phyloP scores from a whole-genome alignment of 257 asterid species.

The Solanum okadae region DNA sequence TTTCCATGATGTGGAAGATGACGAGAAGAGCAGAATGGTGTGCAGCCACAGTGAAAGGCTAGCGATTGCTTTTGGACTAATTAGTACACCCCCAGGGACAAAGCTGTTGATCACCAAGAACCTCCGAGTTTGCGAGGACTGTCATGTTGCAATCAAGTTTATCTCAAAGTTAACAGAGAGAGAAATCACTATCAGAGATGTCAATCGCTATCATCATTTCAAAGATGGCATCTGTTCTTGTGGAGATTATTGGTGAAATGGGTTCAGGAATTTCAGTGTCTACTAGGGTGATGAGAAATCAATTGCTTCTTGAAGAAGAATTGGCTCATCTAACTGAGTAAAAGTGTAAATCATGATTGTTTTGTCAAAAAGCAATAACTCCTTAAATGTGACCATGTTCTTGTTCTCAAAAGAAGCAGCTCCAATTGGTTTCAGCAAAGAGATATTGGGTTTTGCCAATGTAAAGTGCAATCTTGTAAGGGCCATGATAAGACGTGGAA shows the following conservation, averaged over 20 bases:
- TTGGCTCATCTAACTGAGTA: neutral
- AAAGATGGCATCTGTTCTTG: constrained; percentile 53
- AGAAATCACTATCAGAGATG: constrained; percentile 49
- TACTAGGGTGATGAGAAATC: neutral
- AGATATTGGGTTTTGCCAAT: neutral
- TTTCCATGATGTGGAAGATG: constrained; percentile 56
- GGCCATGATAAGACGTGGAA: neutral
- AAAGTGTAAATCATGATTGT: neutral
- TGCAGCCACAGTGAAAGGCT: constrained; percentile 51
- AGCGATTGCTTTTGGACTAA: constrained; percentile 53
- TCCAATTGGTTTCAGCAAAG: neutral
- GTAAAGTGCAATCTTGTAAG: neutral
- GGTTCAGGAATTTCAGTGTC: neutral
- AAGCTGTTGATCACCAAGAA: constrained; percentile 46
- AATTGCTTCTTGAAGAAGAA: neutral
- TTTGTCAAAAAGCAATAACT: neutral
- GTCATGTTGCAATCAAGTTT: constrained; percentile 45
- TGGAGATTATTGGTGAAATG: constrained; percentile 41
- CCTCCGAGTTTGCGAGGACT: constrained; percentile 57
- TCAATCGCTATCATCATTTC: constrained; percentile 55
- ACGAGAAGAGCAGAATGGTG: constrained; percentile 42
- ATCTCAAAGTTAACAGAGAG: constrained; percentile 38
- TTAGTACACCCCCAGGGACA: constrained; percentile 45
- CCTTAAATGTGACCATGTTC: neutral
- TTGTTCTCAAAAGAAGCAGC: neutral